Base-by-base conservation (phyloP, 2,329 filamentous ascomycete genomes). In the Fusarium concolor region DNA sequence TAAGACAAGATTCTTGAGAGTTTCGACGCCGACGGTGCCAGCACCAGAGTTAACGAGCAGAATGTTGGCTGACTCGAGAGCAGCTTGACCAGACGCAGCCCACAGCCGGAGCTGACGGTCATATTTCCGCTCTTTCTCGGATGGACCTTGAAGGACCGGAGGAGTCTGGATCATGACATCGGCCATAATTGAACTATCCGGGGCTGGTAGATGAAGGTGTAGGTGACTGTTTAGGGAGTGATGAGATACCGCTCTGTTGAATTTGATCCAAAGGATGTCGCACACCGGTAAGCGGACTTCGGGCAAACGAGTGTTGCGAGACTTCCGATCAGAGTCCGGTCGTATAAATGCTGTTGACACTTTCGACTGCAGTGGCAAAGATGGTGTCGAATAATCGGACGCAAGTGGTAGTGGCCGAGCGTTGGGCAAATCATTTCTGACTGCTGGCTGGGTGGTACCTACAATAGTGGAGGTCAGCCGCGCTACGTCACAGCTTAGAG, bases 1-100 rank as follows among this genome's bases (percentile, higher is more conserved):
- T 10, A 99, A 83, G 5, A 99, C 92, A n/a, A 99, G 87, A 76
- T 99, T 99, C 85, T 99, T 99, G 65, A 99, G 86, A 0, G 94
- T 90, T 79, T 99, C 96, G 14, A 96, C 86, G 15, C 94, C 96
- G 33, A 94, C 92, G 3, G 94, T 92, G 11, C 95, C 95, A n/a
- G 91, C 82, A 3, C 93, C 92, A 1, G 91, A 92, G 79, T 97
- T 97, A 63, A 99, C 83, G 7, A 99, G 86, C 14, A 98, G 87
- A n/a, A 99, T 90, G 71, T 96, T 92, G 22, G 96, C 92, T 57
- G 93, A 89, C 79, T 99, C 96, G 3, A 99, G 85, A 17, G 94
- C 95, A 70, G 91, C 87, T 78, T 99, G 96, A 18, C 96, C 96
- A 50, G 89, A 93, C 41, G 95, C 94, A 65, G 94, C 96, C 96